Base-by-base conservation (phyloP, 2,329 filamentous ascomycete genomes). In the Paraconiothyrium brasiliense region DNA sequence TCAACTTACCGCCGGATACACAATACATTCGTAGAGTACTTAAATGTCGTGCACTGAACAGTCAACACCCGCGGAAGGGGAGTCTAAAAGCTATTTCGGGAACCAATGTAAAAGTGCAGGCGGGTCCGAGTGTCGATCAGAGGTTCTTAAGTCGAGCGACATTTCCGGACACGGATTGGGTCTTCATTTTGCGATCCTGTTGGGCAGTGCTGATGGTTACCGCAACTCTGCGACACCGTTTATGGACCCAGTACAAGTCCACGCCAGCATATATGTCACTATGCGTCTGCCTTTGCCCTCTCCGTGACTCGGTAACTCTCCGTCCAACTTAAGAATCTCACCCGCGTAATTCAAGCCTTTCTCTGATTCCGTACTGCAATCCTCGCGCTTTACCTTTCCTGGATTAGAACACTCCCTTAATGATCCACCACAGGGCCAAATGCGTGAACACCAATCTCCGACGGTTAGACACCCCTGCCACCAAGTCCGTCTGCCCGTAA, bases 401-500 rank as follows among this genome's bases (percentile, higher is more conserved):
- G 39, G 39, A 6, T 34, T 55, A 55, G 52, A 27, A n/a, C 13
- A 2, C 9, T 16, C 7, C 11, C 52, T 55, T 44, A 35, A 55
- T 54, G 35, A 54, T 43, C 35, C 50, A 30, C 20, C 46, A 48
- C 24, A 48, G 46, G 11, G 46, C 24, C 46, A 32, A 6, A 48
- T n/a, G 14, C 46, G 22, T 43, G 24, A 46, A 39, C 7, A 24
- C n/a, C 24, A 46, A 39, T 39, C 39, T 39, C 39, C 39, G 39
- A 27, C 27, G 22, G 35, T 39, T 13, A 14, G 22, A 3, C 9
- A 22, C 13, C 24, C 51, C 35, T 52, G 49, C 37, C 24, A 1
- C 50, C 52, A 46, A 55, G 52, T 55, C 52, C 52, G 52, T n/a
- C 5, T 13, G n/a, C 37, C 39, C 27, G 22, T 37, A 41, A 22